These are phyloP conservation scores for Heliocybe sulcata DNA, from an alignment of 1,284 basidiomycete genomes.

Conservation along the genomic window DNA sequence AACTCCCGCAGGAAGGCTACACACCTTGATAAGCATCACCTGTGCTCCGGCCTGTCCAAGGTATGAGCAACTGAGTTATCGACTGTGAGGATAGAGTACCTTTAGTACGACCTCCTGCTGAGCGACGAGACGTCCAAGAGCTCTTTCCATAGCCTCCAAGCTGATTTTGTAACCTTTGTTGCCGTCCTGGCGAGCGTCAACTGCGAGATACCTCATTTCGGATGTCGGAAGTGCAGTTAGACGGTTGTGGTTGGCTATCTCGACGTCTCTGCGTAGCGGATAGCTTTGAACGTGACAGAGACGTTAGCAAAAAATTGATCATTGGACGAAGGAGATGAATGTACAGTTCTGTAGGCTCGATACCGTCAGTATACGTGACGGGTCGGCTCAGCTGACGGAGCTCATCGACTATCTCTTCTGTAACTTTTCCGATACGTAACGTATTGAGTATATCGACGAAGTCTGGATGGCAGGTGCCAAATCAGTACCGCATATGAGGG, in stretches of 20 bases:
- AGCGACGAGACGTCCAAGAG: conserved; percentile 20
- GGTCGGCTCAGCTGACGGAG: conserved; percentile 56
- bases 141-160: conserved; percentile 12
- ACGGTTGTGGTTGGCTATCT: conserved; percentile 44
- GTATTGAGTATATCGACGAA: conserved; percentile 72
- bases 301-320: not conserved
- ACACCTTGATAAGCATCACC: conserved; percentile 46
- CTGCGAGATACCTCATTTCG: conserved; percentile 27
- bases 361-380: conserved; percentile 63
- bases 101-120: conserved; percentile 15
- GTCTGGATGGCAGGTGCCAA: conserved; percentile 18
- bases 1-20: not conserved
- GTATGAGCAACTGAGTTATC: not conserved
- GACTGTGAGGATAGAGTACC: conserved; percentile 8
- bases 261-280: conserved; percentile 55
- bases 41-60: conserved; percentile 22
- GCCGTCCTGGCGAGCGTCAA: conserved; percentile 26
- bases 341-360: conserved; percentile 80
- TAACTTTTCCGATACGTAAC: conserved; percentile 56
- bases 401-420: conserved; percentile 34
- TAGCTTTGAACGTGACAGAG: conserved; percentile 28
- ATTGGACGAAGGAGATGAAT: conserved; percentile 21
- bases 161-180: conserved; percentile 12
- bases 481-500: not conserved
- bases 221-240: conserved; percentile 25